phyloP scores from a whole-genome alignment of 306 rosid species.

The Arachis stenosperma region DNA sequence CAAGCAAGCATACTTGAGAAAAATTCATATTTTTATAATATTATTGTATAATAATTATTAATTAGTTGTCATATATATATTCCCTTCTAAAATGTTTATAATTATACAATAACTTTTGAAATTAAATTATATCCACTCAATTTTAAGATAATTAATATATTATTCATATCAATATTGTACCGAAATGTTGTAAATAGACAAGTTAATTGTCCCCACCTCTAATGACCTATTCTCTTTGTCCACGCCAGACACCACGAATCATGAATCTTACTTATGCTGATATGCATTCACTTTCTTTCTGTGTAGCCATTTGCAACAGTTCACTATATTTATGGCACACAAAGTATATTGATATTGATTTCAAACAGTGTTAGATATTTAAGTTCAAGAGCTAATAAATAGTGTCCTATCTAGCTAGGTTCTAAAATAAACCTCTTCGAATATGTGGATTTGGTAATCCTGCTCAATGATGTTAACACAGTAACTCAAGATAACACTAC shows the following conservation, averaged over 20 bases:
- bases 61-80: too few relatives aligned
- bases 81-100: too few relatives aligned
- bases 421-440: neutral
- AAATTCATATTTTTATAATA: too few relatives aligned
- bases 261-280: neutral
- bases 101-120: too few relatives aligned
- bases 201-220: neutral
- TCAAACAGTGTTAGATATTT: slow-evolving; percentile 2
- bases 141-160: too few relatives aligned
- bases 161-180: neutral
- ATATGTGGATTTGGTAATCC: neutral
- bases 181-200: neutral
- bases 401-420: too few relatives aligned
- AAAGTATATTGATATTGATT: neutral
- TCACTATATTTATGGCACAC: neutral
- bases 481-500: neutral
- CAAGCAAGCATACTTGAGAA: too few relatives aligned
- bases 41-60: too few relatives aligned
- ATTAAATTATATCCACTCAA: too few relatives aligned
- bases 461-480: slow-evolving; percentile 3
- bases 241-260: neutral
- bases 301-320: neutral
- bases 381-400: too few relatives aligned
- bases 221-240: neutral
- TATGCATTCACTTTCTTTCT: neutral